These are phyloP conservation scores for Phenoliferia sp. DNA, from an alignment of 1,284 basidiomycete genomes.

Conservation along the genomic window DNA sequence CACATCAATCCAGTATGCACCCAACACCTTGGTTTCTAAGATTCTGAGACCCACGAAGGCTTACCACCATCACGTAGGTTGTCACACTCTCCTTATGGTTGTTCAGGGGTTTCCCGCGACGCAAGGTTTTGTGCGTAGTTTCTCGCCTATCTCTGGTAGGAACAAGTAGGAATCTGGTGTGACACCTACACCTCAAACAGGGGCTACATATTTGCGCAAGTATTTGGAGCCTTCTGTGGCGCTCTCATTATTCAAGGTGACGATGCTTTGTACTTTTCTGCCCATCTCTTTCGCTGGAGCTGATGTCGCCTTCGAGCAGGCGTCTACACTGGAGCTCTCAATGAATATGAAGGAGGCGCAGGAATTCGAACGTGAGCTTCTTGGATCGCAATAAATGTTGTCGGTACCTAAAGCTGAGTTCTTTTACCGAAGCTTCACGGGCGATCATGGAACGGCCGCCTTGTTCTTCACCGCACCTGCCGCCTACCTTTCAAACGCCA, in stretches of 20 bases:
- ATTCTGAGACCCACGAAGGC: conserved; percentile 2
- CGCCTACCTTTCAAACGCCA: conserved; percentile 1
- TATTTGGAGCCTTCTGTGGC: conserved; percentile 35
- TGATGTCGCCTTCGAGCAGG: too few species aligned
- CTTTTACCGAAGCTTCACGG: neutral
- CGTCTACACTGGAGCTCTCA: conserved; percentile 26
- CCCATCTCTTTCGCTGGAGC: too few species aligned
- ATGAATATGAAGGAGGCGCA: conserved; percentile 21
- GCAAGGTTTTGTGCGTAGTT: neutral
- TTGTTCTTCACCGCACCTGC: conserved; percentile 31
- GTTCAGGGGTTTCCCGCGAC: conserved; percentile 38
- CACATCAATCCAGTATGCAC: neutral
- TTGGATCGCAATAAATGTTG: neutral
- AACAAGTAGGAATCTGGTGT: neutral
- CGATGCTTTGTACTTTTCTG: neutral
- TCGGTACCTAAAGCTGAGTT: conserved; percentile 8
- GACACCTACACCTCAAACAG: neutral
- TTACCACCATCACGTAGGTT: neutral
- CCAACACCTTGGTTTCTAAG: too few species aligned
- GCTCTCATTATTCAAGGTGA: conserved; percentile 36
- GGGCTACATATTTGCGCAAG: conserved; percentile 36
- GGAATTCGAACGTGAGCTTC: neutral
- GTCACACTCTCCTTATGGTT: conserved; percentile 30
- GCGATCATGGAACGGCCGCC: conserved; percentile 23
- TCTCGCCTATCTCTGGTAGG: neutral